Conservation (phyloP, 257 asterid species). For the Nicotiana benthamiana region DNA sequence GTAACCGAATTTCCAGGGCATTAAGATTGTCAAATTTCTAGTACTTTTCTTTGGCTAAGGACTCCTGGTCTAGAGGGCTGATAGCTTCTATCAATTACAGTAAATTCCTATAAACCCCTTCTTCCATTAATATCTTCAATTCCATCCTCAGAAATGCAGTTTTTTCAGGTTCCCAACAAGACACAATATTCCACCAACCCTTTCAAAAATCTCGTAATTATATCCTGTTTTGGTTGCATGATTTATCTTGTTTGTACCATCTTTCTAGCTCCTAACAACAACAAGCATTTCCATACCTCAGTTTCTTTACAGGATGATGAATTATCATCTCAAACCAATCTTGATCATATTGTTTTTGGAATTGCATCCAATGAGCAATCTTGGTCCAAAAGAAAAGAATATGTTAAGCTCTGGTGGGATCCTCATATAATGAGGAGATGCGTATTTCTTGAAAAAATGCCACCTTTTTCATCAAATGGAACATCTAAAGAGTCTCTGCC, state of each 20-base stretch:
- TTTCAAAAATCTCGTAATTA: conserved; percentile 19
- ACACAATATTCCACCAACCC: conserved; percentile 15
- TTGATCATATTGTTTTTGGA: conserved; percentile 66
- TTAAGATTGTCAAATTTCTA: background rate
- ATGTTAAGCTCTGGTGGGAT: conserved; percentile 70
- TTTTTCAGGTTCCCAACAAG: conserved; percentile 14
- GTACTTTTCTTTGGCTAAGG: background rate
- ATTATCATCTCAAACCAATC: conserved; percentile 31
- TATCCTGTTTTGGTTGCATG: conserved; percentile 20
- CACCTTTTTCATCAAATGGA: conserved; percentile 14
- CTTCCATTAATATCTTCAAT: background rate
- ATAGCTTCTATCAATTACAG: background rate
- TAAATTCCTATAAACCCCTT: background rate
- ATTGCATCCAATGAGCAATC: conserved; percentile 53
- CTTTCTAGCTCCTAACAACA: conserved; percentile 13
- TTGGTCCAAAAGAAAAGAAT: conserved; percentile 48
- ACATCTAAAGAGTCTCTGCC: conserved; percentile 26
- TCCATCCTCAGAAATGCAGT: conserved; percentile 30
- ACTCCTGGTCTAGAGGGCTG: background rate
- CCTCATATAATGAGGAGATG: conserved; percentile 62
- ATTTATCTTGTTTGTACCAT: conserved; percentile 28
- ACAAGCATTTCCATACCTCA: conserved; percentile 15
- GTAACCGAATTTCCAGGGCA: background rate
- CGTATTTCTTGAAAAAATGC: conserved; percentile 50
- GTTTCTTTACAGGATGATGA: conserved; percentile 11